Base-by-base conservation (phyloP, 495 filamentous ascomycete species). In the Amniculicola lignicola region DNA sequence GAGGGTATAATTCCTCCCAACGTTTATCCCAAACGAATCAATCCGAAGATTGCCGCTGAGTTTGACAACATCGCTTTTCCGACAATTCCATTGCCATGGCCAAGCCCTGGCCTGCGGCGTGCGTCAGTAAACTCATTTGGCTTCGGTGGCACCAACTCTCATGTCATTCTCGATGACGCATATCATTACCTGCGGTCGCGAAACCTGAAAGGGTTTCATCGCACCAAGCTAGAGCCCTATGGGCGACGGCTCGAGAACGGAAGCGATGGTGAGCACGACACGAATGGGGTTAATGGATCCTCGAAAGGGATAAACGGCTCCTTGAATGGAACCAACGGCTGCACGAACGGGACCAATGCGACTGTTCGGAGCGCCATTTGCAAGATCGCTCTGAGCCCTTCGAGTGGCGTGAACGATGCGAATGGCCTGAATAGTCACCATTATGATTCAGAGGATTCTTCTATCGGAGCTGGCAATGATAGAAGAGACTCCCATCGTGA, bases 1-100 rank as follows among this genome's bases (percentile, higher is more conserved):
- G 67, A 70, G n/a, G 72, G 66, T 0, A 51, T 72, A 11, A 74
- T 77, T 16, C 68, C 70, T 6, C 64, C 70, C 1, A 73, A 70
- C 28, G 37, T 40, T 18, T 40, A 40, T 19, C 48, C 53, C 0
- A 49, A 64, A 0, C 65, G 73, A 23, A 35, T 68, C 14, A 75
- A 73, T 54, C 63, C 69, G 7, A 67, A 65, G 28, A 70, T 73
- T 10, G 33, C 44, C 1, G 44, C 41, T 2, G 57, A 63, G 0
- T 49, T 49, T 25, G 47, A 46, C 11, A 52, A 54, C 60, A 18
- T 64, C 59, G 4, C 7, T 11, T 53, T 59, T 21, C 55, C 55
- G 2, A 16, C n/a, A 5, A 1, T 28, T 16, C 16, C 25, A 54
- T 23, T 57, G 3, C 52, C 53, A 3, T 72, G 70, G 70, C 67